Evolutionary conservation across 192 early-diverging fungal species (phyloP), one percentile per base, ranked within the genome.

Genomic region (Gigaspora rosea): DNA sequence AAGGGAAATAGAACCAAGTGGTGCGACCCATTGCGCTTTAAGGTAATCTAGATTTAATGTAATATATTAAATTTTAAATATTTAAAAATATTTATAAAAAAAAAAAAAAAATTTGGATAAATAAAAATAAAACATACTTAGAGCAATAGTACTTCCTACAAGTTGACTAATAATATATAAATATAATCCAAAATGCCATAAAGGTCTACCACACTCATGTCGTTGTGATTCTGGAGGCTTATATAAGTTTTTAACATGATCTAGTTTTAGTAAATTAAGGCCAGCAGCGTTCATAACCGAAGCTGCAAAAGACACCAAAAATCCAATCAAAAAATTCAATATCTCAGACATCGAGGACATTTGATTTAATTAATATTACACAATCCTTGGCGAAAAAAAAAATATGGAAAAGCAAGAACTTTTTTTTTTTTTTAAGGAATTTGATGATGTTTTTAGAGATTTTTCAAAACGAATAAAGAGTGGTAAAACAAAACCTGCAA

Each of bases 1-100:
- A 52, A 90, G 75, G 10, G 87, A 83, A 27, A 86, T 82, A 27
- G 84, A 83, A 27, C 88, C 89, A 8, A 88, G 76, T 32, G 87
- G 87, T 48, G 87, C 87, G 8, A 88, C 89, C 87, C 89, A 88
- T 78, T 88, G 86, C 3, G 87, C 87, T 71, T 90, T 88, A 27
- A 88, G 81, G 78, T 82, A 90, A 74, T 90, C 89, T 90, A 41
- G 41, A 41, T 41, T 82, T 8, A 20, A 20, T 47, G n/a, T 27
- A 35, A 4, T 16, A 41, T n/a, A 16, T n/a, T 54, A 41, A 72
- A 72, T 57, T 41, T 72, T 78, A 54, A 78, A 79, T 36, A 76
- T 78, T 16, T 80, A 59, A 10, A 84, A 77, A 36, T n/a, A n/a
- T n/a, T n/a, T n/a, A n/a, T n/a, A 82, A 75, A 15, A 78, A 78